Percentiles rank a stretch among this genome's conserved stretches.
Evolutionary conservation across 208 protist species (phyloP).

Genomic region (Crithidia thermophila): DNA sequence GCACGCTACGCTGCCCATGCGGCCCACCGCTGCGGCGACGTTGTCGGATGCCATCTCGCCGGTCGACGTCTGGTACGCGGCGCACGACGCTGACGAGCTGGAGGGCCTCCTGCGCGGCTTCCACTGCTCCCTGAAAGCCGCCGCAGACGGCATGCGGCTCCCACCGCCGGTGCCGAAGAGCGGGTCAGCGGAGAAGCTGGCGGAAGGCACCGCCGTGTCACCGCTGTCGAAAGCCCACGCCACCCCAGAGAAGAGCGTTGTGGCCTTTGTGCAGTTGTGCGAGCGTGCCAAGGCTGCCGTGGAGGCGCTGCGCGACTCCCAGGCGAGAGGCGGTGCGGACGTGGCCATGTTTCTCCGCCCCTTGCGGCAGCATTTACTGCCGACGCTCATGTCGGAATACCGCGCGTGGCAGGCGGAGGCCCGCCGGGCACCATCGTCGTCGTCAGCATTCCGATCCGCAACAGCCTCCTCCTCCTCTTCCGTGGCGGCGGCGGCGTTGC

Average conservation of each 20-base stretch:
- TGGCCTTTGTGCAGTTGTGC: background rate
- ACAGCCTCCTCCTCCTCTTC: no score
- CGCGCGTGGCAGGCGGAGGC: conserved; percentile 14
- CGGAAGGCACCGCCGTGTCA: no score
- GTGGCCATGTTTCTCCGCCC: conserved; percentile 16
- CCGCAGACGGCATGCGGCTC: background rate
- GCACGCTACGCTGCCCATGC: background rate
- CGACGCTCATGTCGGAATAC: conserved; percentile 18
- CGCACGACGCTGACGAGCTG: conserved; percentile 16
- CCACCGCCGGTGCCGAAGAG: no score
- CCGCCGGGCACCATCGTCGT: background rate
- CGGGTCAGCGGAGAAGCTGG: no score
- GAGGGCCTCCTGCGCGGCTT: conserved; percentile 7
- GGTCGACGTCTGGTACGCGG: conserved; percentile 12
- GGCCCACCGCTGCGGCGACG: background rate
- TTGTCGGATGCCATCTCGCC: background rate
- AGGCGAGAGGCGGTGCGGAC: background rate
- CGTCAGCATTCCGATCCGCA: no score
- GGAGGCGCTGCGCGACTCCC: conserved; percentile 20
- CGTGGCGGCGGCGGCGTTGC: background rate
- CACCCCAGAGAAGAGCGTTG: no score
- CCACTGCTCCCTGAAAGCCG: background rate
- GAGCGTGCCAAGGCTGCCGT: conserved; percentile 7
- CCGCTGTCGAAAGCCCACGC: no score
- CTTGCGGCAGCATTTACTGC: conserved; percentile 17